phyloP scores from a whole-genome alignment of 1,284 basidiomycete genomes.

The Trametes sp. region DNA sequence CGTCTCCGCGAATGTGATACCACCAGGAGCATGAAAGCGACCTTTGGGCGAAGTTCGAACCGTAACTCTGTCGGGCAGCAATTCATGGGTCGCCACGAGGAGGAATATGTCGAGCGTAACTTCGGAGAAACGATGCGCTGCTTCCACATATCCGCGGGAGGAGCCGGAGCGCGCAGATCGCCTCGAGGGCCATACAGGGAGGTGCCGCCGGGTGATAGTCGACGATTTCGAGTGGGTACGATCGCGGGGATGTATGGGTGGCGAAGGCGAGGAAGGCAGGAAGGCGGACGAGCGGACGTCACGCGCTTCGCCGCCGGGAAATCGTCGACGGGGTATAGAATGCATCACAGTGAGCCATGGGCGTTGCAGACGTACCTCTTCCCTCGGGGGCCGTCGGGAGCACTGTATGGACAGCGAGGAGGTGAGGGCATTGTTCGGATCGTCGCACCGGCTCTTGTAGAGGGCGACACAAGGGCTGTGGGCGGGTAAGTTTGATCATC shows the following conservation, averaged over 20 bases:
- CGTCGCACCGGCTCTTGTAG: not conserved
- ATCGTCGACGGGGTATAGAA: not conserved
- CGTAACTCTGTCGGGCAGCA: slow-evolving; percentile 9
- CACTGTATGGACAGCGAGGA: not conserved
- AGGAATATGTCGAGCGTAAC: not conserved
- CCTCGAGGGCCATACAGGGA: not conserved
- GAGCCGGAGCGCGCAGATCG: slow-evolving; percentile 1
- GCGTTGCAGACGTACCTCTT: not conserved
- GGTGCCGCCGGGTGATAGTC: slow-evolving; percentile 5
- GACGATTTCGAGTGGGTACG: not conserved
- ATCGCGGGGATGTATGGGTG: not conserved
- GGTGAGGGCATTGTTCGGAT: not conserved
- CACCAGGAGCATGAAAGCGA: not conserved
- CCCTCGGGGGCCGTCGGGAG: too few relatives aligned
- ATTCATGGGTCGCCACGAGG: not conserved
- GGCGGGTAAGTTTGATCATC: not conserved
- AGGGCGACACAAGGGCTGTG: not conserved
- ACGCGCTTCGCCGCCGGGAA: slow-evolving; percentile 8
- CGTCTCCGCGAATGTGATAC: not conserved
- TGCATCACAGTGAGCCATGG: not conserved
- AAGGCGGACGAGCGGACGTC: not conserved
- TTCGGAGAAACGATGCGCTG: slow-evolving; percentile 12
- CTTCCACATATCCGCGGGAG: not conserved
- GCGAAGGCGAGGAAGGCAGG: not conserved
- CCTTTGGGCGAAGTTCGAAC: slow-evolving; percentile 5